phyloP scores from a whole-genome alignment of 2,329 filamentous ascomycete genomes.

The Aureobasidium zeae region DNA sequence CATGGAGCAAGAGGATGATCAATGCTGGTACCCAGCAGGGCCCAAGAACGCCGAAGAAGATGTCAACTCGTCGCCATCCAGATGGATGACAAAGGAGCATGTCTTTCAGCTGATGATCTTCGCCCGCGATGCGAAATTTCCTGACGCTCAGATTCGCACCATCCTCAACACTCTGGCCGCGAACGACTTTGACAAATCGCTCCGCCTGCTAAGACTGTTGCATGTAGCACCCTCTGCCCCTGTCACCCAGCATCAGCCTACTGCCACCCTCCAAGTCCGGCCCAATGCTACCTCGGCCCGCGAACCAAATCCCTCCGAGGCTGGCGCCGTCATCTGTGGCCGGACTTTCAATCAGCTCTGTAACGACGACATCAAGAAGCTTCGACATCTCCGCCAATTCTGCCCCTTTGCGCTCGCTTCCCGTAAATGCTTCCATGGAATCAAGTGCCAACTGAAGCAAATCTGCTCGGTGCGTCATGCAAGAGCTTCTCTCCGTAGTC shows the following conservation, averaged over 20 bases:
- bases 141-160: not conserved
- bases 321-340: not conserved
- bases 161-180: not conserved
- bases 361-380: not conserved
- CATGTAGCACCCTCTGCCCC: too few relatives aligned
- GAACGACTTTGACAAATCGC: too few relatives aligned
- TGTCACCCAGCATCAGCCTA: too few relatives aligned
- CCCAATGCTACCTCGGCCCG: too few relatives aligned
- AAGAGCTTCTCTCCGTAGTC: not conserved
- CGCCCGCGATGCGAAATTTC: not conserved
- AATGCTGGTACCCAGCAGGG: not conserved
- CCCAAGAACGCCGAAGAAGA: not conserved
- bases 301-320: not conserved
- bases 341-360: not conserved
- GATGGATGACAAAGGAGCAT: too few relatives aligned
- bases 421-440: not conserved
- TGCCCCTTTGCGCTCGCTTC: not conserved
- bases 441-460: not conserved
- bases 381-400: not conserved
- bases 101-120: not conserved
- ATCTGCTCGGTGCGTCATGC: conserved; percentile 5
- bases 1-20: too few relatives aligned
- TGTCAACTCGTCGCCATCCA: too few relatives aligned
- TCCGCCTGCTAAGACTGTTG: too few relatives aligned
- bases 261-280: too few relatives aligned